These are phyloP conservation scores for Spathaspora girioi DNA, from an alignment of 805 yeast genomes.

Conservation along the genomic window DNA sequence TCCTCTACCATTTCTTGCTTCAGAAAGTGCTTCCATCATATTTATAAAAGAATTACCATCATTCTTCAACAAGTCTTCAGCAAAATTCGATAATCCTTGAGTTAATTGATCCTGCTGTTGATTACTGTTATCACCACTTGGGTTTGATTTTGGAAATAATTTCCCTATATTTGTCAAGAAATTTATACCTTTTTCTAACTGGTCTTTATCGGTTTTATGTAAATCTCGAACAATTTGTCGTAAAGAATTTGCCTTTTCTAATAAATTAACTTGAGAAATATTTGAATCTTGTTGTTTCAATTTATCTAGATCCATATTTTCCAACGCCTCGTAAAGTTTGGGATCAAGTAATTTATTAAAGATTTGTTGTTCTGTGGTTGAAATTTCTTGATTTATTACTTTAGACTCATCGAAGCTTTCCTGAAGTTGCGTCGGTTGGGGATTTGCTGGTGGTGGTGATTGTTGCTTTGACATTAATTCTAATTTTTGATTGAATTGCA, in stretches of 20 bases:
- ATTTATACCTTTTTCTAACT: conserved; percentile 22
- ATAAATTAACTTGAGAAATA: conserved; percentile 14
- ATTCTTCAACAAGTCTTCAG: conserved; percentile 74
- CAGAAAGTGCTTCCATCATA: conserved; percentile 74
- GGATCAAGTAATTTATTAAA: conserved; percentile 25
- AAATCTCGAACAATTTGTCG: conserved; percentile 22
- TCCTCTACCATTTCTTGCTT: conserved; percentile 37
- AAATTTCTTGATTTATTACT: neutral
- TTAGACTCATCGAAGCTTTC: conserved; percentile 1
- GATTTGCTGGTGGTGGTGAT: conserved; percentile 19
- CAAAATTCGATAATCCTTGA: conserved; percentile 40
- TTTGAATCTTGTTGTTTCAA: conserved; percentile 13
- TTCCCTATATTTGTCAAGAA: conserved; percentile 21
- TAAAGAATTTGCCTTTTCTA: conserved; percentile 23
- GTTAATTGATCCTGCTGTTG: conserved; percentile 17
- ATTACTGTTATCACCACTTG: conserved; percentile 4
- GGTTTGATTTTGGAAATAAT: conserved; percentile 11
- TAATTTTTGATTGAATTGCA: conserved; percentile 10
- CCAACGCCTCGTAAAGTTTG: conserved; percentile 23
- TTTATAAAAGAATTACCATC: conserved; percentile 77
- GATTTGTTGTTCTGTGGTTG: conserved; percentile 12
- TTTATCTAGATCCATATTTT: conserved; percentile 21
- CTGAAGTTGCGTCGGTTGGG: conserved; percentile 5
- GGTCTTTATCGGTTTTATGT: conserved; percentile 22
- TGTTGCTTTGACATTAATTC: conserved; percentile 6